Evolutionary conservation across 1,284 basidiomycete genomes (phyloP).

Genomic region (Baeospora myosura): DNA sequence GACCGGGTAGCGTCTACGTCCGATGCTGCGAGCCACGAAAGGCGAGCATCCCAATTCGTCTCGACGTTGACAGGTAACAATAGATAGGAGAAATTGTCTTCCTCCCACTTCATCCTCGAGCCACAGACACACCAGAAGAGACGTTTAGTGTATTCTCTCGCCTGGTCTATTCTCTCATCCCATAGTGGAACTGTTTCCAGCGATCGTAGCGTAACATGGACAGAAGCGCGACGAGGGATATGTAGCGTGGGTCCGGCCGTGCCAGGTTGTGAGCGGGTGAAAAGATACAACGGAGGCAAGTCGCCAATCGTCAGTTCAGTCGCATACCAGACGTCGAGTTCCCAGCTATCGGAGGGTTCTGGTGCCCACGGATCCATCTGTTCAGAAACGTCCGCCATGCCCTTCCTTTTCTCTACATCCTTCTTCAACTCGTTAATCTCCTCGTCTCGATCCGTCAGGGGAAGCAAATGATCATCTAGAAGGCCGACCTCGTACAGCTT

Average conservation of each 20-base stretch:
- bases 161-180: constrained; percentile 28
- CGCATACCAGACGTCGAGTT: constrained; percentile 36
- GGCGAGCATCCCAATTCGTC: constrained; percentile 38
- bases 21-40: constrained; percentile 32
- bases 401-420: constrained; percentile 54
- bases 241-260: constrained; percentile 44
- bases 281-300: constrained; percentile 42
- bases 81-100: constrained; percentile 54
- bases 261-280: constrained; percentile 36
- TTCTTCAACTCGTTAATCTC: constrained; percentile 58
- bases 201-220: constrained; percentile 25
- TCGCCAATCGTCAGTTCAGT: constrained; percentile 43
- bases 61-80: constrained; percentile 37
- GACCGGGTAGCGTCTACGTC: constrained; percentile 4
- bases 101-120: constrained; percentile 48
- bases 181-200: constrained; percentile 20
- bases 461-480: constrained; percentile 68
- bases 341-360: too few relatives aligned
- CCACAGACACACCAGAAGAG: constrained; percentile 53
- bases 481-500: constrained; percentile 52
- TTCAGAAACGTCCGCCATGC: constrained; percentile 45
- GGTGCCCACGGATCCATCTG: constrained; percentile 61
- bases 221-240: constrained; percentile 30
- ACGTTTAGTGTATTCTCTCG: constrained; percentile 45
- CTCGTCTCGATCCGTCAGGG: constrained; percentile 51